Percentiles rank a stretch among this genome's conserved stretches.
These are phyloP conservation scores for Rhodofomes roseus DNA, from an alignment of 1,284 basidiomycete genomes.

Conservation along the genomic window DNA sequence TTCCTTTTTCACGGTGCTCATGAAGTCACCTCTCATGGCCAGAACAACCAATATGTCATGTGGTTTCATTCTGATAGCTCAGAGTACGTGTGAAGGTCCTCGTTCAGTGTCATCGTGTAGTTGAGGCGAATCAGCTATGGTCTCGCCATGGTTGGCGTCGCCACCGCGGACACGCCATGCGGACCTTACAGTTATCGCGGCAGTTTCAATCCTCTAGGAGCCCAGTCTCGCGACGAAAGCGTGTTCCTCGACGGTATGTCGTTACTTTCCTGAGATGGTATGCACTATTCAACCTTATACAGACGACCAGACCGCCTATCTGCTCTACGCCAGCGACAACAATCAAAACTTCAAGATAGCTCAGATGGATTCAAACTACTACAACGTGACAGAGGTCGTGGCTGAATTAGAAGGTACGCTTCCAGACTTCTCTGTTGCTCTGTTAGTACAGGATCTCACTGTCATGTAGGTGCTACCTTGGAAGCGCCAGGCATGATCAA, in stretches of 20 bases:
- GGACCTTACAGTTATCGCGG: slow-evolving; percentile 55
- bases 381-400: slow-evolving; percentile 48
- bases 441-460: neutral
- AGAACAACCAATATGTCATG: slow-evolving; percentile 67
- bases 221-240: slow-evolving; percentile 58
- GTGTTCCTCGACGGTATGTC: slow-evolving; percentile 51
- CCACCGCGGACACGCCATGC: slow-evolving; percentile 54
- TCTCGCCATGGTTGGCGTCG: slow-evolving; percentile 59
- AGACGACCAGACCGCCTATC: slow-evolving; percentile 40
- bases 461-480: slow-evolving; percentile 46
- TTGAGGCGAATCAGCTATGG: slow-evolving; percentile 43
- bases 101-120: neutral
- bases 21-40: neutral
- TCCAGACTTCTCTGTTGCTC: neutral
- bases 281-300: neutral
- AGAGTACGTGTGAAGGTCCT: slow-evolving; percentile 37
- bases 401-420: slow-evolving; percentile 42
- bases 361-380: slow-evolving; percentile 51
- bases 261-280: neutral
- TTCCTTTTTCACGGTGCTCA: neutral
- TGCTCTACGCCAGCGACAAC: slow-evolving; percentile 64
- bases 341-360: slow-evolving; percentile 70
- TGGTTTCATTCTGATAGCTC: slow-evolving; percentile 68
- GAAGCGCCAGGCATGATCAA: slow-evolving; percentile 64
- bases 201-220: slow-evolving; percentile 56